Conservation (phyloP, 305 asterid genomes). For the Fraxinus velutina region DNA sequence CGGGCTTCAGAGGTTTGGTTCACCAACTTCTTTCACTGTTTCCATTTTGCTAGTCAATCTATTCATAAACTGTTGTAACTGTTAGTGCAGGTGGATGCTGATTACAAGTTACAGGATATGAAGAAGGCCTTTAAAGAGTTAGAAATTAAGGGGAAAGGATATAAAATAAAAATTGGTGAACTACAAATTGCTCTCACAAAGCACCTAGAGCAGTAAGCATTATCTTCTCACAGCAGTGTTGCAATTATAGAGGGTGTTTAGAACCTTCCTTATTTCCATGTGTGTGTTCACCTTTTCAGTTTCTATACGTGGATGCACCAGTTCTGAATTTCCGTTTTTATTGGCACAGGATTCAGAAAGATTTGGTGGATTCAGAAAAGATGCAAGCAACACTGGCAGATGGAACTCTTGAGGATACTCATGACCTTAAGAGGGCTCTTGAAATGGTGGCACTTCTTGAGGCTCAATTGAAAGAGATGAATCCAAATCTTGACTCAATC, state of each 20-base stretch:
- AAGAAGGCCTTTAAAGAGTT: slow-evolving; percentile 68
- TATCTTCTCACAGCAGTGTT: slow-evolving; percentile 11
- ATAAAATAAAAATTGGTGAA: slow-evolving; percentile 73
- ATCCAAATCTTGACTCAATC: slow-evolving; percentile 91
- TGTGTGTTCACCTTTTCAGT: neutral
- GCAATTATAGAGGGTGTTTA: neutral
- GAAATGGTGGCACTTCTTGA: slow-evolving; percentile 86
- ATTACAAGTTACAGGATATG: slow-evolving; percentile 88
- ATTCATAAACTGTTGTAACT: slow-evolving; percentile 6
- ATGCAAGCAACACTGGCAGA: slow-evolving; percentile 63
- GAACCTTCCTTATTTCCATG: neutral
- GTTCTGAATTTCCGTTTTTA: neutral
- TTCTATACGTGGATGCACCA: neutral
- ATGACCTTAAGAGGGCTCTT: slow-evolving; percentile 68
- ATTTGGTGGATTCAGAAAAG: slow-evolving; percentile 83
- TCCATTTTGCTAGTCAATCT: slow-evolving; percentile 12
- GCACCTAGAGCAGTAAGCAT: slow-evolving; percentile 89
- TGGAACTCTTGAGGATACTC: slow-evolving; percentile 48
- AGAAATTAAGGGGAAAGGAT: slow-evolving; percentile 72
- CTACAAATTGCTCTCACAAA: slow-evolving; percentile 59
- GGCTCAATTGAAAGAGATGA: slow-evolving; percentile 92
- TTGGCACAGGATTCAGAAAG: slow-evolving; percentile 73
- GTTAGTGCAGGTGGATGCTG: slow-evolving; percentile 76
- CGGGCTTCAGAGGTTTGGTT: slow-evolving; percentile 77
- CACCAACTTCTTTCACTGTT: neutral